A percentile compares a stretch with the other conserved stretches of the same genome.
Conservation (phyloP, 176 grass and related monocot genomes). For the Hyparrhenia diplandra region DNA sequence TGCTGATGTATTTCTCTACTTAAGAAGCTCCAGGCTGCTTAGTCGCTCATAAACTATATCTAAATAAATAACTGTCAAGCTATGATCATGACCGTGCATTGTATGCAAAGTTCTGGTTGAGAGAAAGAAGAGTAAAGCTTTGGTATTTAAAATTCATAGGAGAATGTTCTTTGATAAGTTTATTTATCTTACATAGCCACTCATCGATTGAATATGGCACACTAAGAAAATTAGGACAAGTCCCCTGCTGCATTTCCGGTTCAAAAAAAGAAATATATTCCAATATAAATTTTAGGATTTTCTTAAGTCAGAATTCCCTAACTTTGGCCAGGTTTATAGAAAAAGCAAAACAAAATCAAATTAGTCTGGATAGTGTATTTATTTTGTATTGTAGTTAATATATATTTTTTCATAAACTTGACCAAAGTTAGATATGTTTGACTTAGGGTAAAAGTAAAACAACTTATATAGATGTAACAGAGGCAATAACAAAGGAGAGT, state of each 20-base stretch:
- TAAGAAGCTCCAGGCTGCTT: neutral
- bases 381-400: neutral
- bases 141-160: neutral
- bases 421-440: neutral
- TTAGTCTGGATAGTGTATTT: neutral
- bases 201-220: neutral
- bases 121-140: neutral
- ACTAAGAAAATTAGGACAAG: neutral
- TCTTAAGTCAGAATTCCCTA: neutral
- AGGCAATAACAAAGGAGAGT: neutral
- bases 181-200: neutral
- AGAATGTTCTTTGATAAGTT: slow-evolving; percentile 14
- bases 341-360: neutral
- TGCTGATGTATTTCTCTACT: neutral
- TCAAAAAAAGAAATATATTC: neutral
- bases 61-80: slow-evolving; percentile 9
- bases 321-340: neutral
- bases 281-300: neutral
- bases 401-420: neutral
- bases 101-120: neutral
- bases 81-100: neutral
- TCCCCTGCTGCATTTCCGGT: neutral
- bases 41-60: neutral
- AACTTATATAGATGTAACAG: neutral
- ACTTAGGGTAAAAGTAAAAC: neutral